phyloP scores from a whole-genome alignment of 441 rosid genomes.

The Croton laevigatus region DNA sequence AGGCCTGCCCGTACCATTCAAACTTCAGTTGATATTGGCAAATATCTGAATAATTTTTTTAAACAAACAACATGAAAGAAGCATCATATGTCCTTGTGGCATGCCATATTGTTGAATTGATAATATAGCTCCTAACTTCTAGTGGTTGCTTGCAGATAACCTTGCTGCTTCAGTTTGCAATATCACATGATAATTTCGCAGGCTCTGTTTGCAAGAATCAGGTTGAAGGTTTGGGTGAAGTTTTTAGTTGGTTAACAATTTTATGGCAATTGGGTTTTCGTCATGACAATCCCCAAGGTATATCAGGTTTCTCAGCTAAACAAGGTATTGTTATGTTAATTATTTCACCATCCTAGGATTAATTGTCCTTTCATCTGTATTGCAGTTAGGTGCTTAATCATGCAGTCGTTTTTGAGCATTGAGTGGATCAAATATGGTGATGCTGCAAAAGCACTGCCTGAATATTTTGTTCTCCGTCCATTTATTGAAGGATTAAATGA shows the following conservation, averaged over 20 bases:
- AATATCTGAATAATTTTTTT: neutral
- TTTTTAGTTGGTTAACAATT: slow-evolving; percentile 77
- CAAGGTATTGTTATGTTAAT: neutral
- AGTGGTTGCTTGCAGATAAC: slow-evolving; percentile 53
- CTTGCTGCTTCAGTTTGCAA: slow-evolving; percentile 67
- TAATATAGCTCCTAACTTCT: slow-evolving; percentile 16
- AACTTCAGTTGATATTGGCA: too few relatives aligned
- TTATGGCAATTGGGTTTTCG: slow-evolving; percentile 84
- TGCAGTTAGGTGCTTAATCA: slow-evolving; percentile 94
- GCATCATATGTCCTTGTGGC: neutral
- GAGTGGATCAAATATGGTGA: slow-evolving; percentile 62
- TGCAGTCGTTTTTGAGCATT: slow-evolving; percentile 85
- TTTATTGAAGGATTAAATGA: slow-evolving; percentile 86
- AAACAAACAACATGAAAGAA: slow-evolving; percentile 3
- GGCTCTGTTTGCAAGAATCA: slow-evolving; percentile 40
- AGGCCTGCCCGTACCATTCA: too few relatives aligned
- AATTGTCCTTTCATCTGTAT: slow-evolving; percentile 19
- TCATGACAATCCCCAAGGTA: slow-evolving; percentile 96
- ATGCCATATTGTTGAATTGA: neutral
- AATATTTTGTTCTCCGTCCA: slow-evolving; percentile 77
- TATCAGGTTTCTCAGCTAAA: slow-evolving; percentile 20
- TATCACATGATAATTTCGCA: slow-evolving; percentile 40
- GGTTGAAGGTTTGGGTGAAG: slow-evolving; percentile 39
- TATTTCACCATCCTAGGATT: neutral
- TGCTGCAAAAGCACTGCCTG: slow-evolving; percentile 59